These are phyloP conservation scores for Serendipita sp. DNA, from an alignment of 768 basidiomycete genomes.

Conservation along the genomic window DNA sequence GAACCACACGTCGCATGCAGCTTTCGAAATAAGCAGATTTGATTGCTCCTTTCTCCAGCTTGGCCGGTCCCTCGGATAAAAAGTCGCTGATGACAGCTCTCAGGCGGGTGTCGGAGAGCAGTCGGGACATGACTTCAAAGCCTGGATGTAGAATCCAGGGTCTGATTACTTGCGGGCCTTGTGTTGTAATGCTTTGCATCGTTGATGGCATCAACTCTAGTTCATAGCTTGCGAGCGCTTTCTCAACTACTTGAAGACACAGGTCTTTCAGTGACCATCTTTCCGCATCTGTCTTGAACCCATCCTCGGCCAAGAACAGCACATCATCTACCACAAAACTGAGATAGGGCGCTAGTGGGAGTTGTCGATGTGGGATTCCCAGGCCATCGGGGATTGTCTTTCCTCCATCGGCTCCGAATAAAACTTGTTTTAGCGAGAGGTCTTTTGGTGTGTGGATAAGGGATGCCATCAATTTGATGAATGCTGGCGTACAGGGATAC, in stretches of 20 bases:
- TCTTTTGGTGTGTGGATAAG: constrained; percentile 74
- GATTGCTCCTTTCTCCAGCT: constrained; percentile 32
- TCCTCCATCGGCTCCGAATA: constrained; percentile 41
- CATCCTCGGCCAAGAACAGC: constrained; percentile 28
- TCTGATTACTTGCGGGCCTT: constrained; percentile 32
- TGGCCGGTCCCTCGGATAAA: constrained; percentile 62
- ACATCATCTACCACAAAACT: constrained; percentile 85
- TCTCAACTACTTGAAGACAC: constrained; percentile 72
- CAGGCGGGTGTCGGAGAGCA: constrained; percentile 56
- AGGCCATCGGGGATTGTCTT: constrained; percentile 67
- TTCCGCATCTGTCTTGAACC: constrained; percentile 59
- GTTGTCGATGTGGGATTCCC: constrained; percentile 63
- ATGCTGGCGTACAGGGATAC: constrained; percentile 82
- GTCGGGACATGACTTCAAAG: constrained; percentile 64
- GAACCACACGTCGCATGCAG: constrained; percentile 63
- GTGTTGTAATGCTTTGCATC: constrained; percentile 36
- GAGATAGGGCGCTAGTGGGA: constrained; percentile 68
- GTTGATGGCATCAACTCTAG: constrained; percentile 51
- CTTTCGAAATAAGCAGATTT: constrained; percentile 48
- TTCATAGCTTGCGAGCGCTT: constrained; percentile 65
- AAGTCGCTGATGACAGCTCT: constrained; percentile 63
- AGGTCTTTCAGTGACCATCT: constrained; percentile 77
- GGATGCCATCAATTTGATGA: constrained; percentile 64
- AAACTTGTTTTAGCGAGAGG: constrained; percentile 40
- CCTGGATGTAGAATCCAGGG: constrained; percentile 63